Evolutionary conservation across 331 rosid genomes (phyloP), one percentile per base, ranked within the genome.

Genomic region (Dryas integrifolia): DNA sequence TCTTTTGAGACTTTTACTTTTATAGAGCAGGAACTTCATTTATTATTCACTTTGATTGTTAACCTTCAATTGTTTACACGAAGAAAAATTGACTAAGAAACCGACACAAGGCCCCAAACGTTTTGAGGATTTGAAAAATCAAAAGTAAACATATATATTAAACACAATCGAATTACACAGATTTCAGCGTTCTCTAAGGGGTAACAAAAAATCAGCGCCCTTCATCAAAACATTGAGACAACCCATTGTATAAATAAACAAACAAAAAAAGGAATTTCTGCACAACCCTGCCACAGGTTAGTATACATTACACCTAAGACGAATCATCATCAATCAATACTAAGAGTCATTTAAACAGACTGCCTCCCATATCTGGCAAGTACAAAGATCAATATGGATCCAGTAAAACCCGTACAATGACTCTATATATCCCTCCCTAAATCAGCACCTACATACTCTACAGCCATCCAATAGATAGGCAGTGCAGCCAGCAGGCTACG

Each of bases 371-470:
- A 80, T 78, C 83, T 75, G 59, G 72, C 63, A 26, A 78, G 74
- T 80, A 84, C 85, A 88, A 80, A 81, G 77, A 83, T 77, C 84
- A 88, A 87, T 74, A 58, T 73, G 82, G 84, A 82, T 76, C 52
- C 74, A 48, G 82, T 52, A 76, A 77, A 79, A 82, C 76, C 86
- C 84, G 60, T 79, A 77, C 80, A 77, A 82, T 82, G 85, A 90
- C 81, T 77, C 80, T 51, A 81, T 83, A 72, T 73, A 26, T 67
- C 46, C 68, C 71, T 72, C 83, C 91, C 88, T 82, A 87, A 73
- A 94, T 91, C 86, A 94, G 96, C 81, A 82, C 85, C 85, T 79
- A 85, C 85, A 80, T 89, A 89, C 87, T 89, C 96, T 87, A 91
- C 96, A 86, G 86, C 86, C 91, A 76, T 64, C 82, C 78, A 83